phyloP scores from a whole-genome alignment of 2,329 filamentous ascomycete genomes.

The Phoma sp. region DNA sequence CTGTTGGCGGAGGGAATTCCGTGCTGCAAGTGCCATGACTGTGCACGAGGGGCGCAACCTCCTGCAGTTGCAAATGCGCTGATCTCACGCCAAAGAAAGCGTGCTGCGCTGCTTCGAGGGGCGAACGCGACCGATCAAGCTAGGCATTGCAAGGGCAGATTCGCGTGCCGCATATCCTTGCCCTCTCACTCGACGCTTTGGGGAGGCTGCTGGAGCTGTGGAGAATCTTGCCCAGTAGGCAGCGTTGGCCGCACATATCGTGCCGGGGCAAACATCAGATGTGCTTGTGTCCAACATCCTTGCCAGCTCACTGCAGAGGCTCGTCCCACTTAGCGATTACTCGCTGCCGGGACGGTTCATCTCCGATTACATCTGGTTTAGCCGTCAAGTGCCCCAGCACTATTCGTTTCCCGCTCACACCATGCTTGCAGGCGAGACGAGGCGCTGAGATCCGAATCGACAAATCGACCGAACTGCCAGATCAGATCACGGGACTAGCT shows the following conservation, averaged over 20 bases:
- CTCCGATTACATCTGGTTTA: slow-evolving; percentile 50
- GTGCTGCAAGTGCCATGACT: slow-evolving; percentile 1
- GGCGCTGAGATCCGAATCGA: slow-evolving; percentile 31
- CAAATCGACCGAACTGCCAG: slow-evolving; percentile 16
- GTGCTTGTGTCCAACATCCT: slow-evolving; percentile 17
- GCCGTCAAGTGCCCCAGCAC: slow-evolving; percentile 20
- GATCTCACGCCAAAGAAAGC: slow-evolving; percentile 20
- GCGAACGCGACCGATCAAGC: slow-evolving; percentile 27
- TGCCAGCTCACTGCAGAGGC: slow-evolving; percentile 20
- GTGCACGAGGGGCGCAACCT: slow-evolving; percentile 14
- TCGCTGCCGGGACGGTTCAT: slow-evolving; percentile 43
- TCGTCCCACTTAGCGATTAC: slow-evolving; percentile 22
- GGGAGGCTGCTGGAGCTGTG: slow-evolving; percentile 19
- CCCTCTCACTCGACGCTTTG: slow-evolving; percentile 20
- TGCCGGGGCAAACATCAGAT: slow-evolving; percentile 18
- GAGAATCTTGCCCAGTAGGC: slow-evolving; percentile 21
- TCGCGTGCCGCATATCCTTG: slow-evolving; percentile 34
- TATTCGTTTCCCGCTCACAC: slow-evolving; percentile 34
- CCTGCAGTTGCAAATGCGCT: slow-evolving; percentile 7
- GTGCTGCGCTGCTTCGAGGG: slow-evolving; percentile 17
- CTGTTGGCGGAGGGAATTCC: slow-evolving; percentile 21
- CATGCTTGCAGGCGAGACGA: slow-evolving; percentile 31
- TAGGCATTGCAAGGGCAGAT: slow-evolving; percentile 28
- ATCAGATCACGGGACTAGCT: slow-evolving; percentile 42
- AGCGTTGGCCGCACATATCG: slow-evolving; percentile 10